phyloP scores from a whole-genome alignment of 1,284 basidiomycete species.

The Cryptococcus sp. region DNA sequence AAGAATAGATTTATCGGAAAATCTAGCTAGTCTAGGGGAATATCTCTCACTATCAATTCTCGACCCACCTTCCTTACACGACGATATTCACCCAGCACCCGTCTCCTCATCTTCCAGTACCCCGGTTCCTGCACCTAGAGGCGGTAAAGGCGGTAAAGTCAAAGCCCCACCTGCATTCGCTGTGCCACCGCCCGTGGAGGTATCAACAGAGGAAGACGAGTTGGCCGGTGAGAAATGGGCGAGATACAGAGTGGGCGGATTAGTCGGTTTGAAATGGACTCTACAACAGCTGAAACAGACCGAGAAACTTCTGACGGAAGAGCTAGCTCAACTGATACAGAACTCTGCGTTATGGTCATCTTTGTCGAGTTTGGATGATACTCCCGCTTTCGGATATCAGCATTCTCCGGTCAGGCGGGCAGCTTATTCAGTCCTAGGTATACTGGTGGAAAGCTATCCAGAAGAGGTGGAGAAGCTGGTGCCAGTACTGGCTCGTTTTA shows the following conservation, averaged over 20 bases:
- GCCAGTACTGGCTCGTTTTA: conserved; percentile 54
- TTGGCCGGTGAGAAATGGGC: conserved; percentile 62
- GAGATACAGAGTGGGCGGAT: conserved; percentile 64
- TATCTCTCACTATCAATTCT: conserved; percentile 53
- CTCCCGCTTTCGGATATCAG: conserved; percentile 10
- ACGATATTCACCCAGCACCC: conserved; percentile 62
- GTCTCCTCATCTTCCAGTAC: conserved; percentile 18
- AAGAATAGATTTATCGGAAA: conserved; percentile 45
- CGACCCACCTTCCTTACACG: conserved; percentile 63
- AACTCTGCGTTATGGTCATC: conserved; percentile 37
- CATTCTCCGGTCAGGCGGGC: conserved; percentile 41
- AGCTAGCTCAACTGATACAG: conserved; percentile 24
- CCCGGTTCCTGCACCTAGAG: conserved; percentile 9
- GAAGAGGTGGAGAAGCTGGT: conserved; percentile 25
- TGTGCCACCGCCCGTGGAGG: conserved; percentile 10
- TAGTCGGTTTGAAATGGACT: conserved; percentile 63
- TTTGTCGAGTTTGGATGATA: conserved; percentile 3
- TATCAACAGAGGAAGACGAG: conserved; percentile 24
- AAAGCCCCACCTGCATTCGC: conserved; percentile 13
- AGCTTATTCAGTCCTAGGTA: conserved; percentile 31
- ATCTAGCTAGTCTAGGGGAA: conserved; percentile 41
- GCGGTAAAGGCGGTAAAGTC: conserved; percentile 15
- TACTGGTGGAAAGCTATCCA: conserved; percentile 26
- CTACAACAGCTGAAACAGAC: conserved; percentile 22
- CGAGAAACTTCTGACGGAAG: conserved; percentile 19